Base-by-base conservation (phyloP, 331 rosid species). In the Prunus yedoensis region DNA sequence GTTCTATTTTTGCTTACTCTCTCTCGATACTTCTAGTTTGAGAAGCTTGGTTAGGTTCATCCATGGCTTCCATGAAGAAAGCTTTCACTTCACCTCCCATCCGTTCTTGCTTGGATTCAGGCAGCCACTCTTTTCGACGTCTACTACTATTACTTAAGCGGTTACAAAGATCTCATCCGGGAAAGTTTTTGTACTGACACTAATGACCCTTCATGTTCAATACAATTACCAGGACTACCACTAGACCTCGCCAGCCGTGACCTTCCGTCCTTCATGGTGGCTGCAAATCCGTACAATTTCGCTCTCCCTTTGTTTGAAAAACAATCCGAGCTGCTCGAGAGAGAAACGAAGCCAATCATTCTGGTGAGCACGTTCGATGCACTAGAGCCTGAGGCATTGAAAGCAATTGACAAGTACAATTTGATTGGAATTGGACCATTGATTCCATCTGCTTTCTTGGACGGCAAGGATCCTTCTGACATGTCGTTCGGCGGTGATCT, bases 161-260 rank as follows among this genome's bases (percentile, higher is more conserved):
- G 32, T 30, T 30, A 30, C 32, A 30, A 30, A 30, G 32, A 30
- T 30, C 32, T 30, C 32, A 30, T 30, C 50, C 50, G 50, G 13
- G 50, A 46, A 9, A 9, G 28, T 23, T 9, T 8, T 58, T 3
- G 63, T 23, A 15, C 8, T 10, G 2, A 18, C 11, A 57, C 32
- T 8, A 2, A 32, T 0, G 67, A 73, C 9, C 27, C 79, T 17
- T 11, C 54, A 0, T 8, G 21, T 38, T 46, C 11, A 0, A 47
- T 85, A 1, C 45, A 81, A n/a, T 76, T 92, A 12, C 96, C 93
- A 0, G 90, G 95, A 1, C 71, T 91, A 63, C 85, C 94, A 10
- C 70, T 74, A 0, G 58, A 71, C 0, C 53, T 91, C 10, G 16
- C 61, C 3, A 2, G 11, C 17, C 78, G 71, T 3, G 97, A 91